Conservation (phyloP, 768 basidiomycete genomes). For the Suillus spraguei region DNA sequence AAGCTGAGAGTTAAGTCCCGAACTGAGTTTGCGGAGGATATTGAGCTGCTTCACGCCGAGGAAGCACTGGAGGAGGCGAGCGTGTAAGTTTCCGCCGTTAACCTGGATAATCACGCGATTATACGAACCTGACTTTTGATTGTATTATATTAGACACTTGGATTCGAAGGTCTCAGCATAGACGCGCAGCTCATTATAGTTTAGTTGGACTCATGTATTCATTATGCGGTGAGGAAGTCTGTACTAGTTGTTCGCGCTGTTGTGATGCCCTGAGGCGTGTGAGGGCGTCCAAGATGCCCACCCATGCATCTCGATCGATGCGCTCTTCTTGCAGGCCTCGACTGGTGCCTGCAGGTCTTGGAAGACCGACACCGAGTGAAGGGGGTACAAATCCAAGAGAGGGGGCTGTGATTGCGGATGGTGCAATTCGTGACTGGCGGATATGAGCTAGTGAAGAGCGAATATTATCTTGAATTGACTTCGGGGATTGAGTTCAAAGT, state of each 20-base stretch:
- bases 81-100: conserved; percentile 33
- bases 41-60: conserved; percentile 59
- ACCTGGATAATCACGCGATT: conserved; percentile 9
- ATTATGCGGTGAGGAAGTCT: no score
- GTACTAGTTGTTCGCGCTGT: conserved; percentile 24
- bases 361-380: conserved; percentile 76
- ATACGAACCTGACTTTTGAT: conserved; percentile 14
- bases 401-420: conserved; percentile 85
- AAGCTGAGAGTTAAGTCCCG: conserved; percentile 32
- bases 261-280: conserved; percentile 56
- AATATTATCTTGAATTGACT: conserved; percentile 78
- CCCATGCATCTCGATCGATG: conserved; percentile 78
- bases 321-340: conserved; percentile 80
- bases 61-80: conserved; percentile 55
- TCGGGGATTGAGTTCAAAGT: conserved; percentile 5
- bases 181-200: not conserved
- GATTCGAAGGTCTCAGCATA: conserved; percentile 6
- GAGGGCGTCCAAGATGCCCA: conserved; percentile 69
- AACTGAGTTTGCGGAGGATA: conserved; percentile 33
- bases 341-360: conserved; percentile 41
- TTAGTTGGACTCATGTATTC: conserved; percentile 5
- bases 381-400: conserved; percentile 73
- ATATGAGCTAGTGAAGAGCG: conserved; percentile 83
- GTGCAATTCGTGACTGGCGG: conserved; percentile 79
- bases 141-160: conserved; percentile 6